Percentiles rank a stretch among this genome's conserved stretches.
Conservation (phyloP, 1,284 basidiomycete genomes). For the Ustilago bromivora region DNA sequence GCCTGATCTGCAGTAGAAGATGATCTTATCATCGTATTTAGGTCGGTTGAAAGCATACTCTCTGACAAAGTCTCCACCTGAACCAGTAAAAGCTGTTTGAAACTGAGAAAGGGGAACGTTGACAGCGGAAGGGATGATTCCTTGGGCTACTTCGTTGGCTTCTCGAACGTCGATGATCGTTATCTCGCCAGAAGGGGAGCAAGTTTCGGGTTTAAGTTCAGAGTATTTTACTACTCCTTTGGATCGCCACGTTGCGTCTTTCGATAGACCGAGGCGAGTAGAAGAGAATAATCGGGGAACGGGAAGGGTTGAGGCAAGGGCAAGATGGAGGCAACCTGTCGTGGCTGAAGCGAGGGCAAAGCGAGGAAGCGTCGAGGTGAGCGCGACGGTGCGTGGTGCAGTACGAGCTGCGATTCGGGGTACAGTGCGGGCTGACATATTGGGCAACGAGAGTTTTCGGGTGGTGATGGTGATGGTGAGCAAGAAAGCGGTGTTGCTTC, state of each 20-base stretch:
- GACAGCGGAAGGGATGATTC: constrained; percentile 93
- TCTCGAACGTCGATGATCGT: constrained; percentile 82
- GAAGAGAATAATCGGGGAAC: neutral
- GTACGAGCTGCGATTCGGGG: neutral
- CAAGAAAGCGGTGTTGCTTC: neutral
- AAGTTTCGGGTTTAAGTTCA: constrained; percentile 84
- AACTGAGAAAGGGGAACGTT: constrained; percentile 89
- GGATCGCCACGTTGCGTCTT: constrained; percentile 57
- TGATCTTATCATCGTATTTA: constrained; percentile 78
- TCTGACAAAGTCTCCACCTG: constrained; percentile 65
- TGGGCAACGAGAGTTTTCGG: no score
- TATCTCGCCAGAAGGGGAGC: constrained; percentile 78
- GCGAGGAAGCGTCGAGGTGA: neutral
- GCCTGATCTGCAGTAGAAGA: constrained; percentile 95
- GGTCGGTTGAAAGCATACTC: constrained; percentile 89
- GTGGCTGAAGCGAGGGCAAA: neutral
- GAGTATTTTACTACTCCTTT: constrained; percentile 77
- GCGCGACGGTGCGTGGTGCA: neutral
- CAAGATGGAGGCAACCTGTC: no score
- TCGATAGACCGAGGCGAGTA: neutral
- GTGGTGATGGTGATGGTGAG: neutral
- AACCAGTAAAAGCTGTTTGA: constrained; percentile 76
- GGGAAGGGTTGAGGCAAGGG: neutral
- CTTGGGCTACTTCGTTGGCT: constrained; percentile 90
- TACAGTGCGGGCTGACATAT: neutral